phyloP scores from a whole-genome alignment of 305 asterid genomes.

The Salvia sclarea region DNA sequence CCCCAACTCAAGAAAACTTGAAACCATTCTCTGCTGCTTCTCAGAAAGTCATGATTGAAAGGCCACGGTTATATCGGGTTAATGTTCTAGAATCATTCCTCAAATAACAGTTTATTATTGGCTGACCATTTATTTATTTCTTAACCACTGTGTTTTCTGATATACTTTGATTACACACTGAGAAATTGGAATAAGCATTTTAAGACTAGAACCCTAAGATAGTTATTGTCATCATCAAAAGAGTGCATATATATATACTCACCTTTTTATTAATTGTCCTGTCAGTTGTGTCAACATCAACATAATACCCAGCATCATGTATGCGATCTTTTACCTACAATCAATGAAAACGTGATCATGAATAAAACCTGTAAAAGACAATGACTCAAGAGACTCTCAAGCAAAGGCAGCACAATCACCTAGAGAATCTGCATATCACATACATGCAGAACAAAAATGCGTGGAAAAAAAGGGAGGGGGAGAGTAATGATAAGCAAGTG shows the following conservation, averaged over 20 bases:
- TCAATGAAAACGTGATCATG: slow-evolving; percentile 19
- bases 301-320: slow-evolving; percentile 76
- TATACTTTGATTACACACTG: not conserved
- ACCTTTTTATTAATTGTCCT: slow-evolving; percentile 94
- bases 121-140: too few relatives aligned
- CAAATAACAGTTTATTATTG: not conserved
- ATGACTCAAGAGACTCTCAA: not conserved
- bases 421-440: not conserved
- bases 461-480: not conserved
- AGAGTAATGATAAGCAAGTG: slow-evolving; percentile 4
- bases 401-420: not conserved
- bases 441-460: not conserved
- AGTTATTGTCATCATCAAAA: slow-evolving; percentile 23
- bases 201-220: slow-evolving; percentile 21
- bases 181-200: slow-evolving; percentile 7
- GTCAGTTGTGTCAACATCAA: slow-evolving; percentile 85
- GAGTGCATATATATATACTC: slow-evolving; percentile 11
- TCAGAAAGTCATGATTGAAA: not conserved
- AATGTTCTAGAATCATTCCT: not conserved
- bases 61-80: not conserved
- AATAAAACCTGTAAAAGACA: not conserved
- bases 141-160: too few relatives aligned
- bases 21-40: not conserved
- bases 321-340: slow-evolving; percentile 71
- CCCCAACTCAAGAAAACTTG: too few relatives aligned